Conservation (phyloP, 305 asterid genomes). For the Coffea humblotiana region DNA sequence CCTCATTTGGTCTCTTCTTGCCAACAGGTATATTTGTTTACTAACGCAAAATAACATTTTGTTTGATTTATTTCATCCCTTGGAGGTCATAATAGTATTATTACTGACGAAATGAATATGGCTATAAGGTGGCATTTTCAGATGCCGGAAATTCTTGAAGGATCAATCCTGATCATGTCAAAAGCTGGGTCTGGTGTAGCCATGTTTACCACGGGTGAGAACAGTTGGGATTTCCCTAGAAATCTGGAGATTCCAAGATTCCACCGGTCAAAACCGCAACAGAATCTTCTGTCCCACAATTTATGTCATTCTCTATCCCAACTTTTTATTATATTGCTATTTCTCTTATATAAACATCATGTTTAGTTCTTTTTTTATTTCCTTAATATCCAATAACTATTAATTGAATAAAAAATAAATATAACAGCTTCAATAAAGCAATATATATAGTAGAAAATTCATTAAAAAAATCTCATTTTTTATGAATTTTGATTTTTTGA, state of each 20-base stretch:
- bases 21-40: constrained; percentile 46
- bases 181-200: constrained; percentile 73
- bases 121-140: constrained; percentile 57
- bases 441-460: no score
- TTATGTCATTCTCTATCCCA: no score
- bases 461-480: no score
- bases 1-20: constrained; percentile 67
- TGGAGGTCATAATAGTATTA: not conserved
- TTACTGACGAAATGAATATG: not conserved
- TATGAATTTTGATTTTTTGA: no score
- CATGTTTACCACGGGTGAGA: constrained; percentile 68
- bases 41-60: no score
- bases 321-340: no score
- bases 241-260: not conserved
- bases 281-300: no score
- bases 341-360: no score
- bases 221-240: not conserved
- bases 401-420: no score
- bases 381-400: no score
- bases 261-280: not conserved
- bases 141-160: constrained; percentile 62
- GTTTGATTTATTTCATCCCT: not conserved
- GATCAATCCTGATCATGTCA: constrained; percentile 66
- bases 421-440: no score
- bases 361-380: no score